A percentile compares a stretch with the other conserved stretches of the same genome.
Conservation (phyloP, 441 rosid species). For the Euphorbia schlechtendalii region DNA sequence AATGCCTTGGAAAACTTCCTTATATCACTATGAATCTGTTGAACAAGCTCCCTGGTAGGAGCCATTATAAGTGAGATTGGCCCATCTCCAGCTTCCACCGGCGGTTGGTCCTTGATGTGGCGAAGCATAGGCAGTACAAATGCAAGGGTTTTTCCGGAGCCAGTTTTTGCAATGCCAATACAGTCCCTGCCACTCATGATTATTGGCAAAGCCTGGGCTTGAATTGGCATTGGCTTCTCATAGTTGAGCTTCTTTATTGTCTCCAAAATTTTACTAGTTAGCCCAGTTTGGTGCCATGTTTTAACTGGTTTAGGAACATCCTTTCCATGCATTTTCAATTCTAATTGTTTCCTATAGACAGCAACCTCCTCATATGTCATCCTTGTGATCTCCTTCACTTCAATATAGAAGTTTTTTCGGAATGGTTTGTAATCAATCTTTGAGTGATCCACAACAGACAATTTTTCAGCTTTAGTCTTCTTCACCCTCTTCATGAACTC, state of each 20-base stretch:
- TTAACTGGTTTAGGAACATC: constrained; percentile 80
- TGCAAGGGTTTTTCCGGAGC: constrained; percentile 93
- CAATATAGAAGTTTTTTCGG: constrained; percentile 73
- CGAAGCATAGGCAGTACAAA: constrained; percentile 97
- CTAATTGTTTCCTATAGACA: constrained; percentile 65
- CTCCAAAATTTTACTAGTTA: constrained; percentile 73
- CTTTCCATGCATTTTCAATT: constrained; percentile 74
- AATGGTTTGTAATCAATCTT: constrained; percentile 67
- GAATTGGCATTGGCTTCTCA: constrained; percentile 95
- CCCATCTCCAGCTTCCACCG: constrained; percentile 88
- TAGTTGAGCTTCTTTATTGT: constrained; percentile 71
- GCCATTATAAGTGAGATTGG: constrained; percentile 96
- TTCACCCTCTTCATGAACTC: constrained; percentile 98
- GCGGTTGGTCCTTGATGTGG: constrained; percentile 97
- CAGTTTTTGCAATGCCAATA: constrained; percentile 93
- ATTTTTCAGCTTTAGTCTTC: constrained; percentile 89
- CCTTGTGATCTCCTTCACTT: constrained; percentile 75
- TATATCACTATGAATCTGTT: constrained; percentile 91
- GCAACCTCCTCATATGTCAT: constrained; percentile 75
- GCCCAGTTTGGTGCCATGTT: constrained; percentile 94
- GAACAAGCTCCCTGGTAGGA: constrained; percentile 98
- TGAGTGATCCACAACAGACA: constrained; percentile 82
- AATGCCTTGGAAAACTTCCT: constrained; percentile 71
- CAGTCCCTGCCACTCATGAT: constrained; percentile 98
- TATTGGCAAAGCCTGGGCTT: constrained; percentile 87